phyloP scores from a whole-genome alignment of 129 eudicot genomes.

The Centaurea solstitialis region DNA sequence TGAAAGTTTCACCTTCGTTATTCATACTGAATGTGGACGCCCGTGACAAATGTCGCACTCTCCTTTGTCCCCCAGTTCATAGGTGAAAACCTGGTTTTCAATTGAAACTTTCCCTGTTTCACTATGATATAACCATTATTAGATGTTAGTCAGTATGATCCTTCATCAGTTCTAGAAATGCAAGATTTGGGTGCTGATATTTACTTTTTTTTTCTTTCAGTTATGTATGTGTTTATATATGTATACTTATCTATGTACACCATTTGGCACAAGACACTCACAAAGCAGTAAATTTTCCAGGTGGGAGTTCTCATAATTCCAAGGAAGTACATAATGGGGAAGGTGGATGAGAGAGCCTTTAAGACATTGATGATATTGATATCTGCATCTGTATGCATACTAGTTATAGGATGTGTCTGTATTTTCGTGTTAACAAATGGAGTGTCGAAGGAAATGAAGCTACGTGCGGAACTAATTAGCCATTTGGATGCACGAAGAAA shows the following conservation, averaged over 20 bases:
- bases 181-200: not conserved
- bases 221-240: not conserved
- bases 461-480: slow-evolving; percentile 87
- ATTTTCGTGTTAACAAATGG: slow-evolving; percentile 90
- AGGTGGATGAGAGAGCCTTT: slow-evolving; percentile 83
- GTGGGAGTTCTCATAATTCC: slow-evolving; percentile 94
- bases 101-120: not conserved
- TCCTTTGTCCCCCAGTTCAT: too few relatives aligned
- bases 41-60: too few relatives aligned
- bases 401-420: slow-evolving; percentile 82
- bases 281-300: slow-evolving; percentile 38
- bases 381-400: slow-evolving; percentile 86
- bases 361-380: slow-evolving; percentile 75
- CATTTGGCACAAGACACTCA: not conserved
- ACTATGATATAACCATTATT: not conserved
- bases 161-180: not conserved
- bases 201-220: not conserved
- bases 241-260: not conserved
- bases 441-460: slow-evolving; percentile 97
- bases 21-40: too few relatives aligned
- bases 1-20: too few relatives aligned
- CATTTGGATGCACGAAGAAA: slow-evolving; percentile 96
- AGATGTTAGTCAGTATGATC: not conserved
- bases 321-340: slow-evolving; percentile 94
- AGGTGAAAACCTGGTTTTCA: too few relatives aligned